Evolutionary conservation across 2,329 filamentous ascomycete genomes (phyloP), one percentile per base, ranked within the genome.

Genomic region (Laburnicola sp.): DNA sequence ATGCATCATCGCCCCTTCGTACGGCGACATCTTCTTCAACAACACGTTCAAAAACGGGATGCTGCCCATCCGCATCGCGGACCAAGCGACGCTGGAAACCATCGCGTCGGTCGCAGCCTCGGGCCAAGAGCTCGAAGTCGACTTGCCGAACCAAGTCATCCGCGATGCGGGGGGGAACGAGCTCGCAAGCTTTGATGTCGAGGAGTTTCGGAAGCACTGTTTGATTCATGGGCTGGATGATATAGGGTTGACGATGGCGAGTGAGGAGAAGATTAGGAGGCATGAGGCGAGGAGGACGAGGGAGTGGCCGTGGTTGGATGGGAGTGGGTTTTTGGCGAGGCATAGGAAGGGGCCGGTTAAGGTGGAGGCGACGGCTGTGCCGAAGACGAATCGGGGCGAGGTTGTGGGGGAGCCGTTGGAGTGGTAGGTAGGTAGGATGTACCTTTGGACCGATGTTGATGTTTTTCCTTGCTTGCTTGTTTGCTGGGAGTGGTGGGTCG

Each of bases 31-130:
- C 74, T 97, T 97, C 85, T 95, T 93, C 84, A 97, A 96, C 84
- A 99, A 99, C 81, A 94, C 89, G n/a, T 97, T 97, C 84, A 97
- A 99, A 83, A 99, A 99, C 79, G 93, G 93, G 78, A 97, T 97
- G 94, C 80, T 97, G 57, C 92, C 93, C 41, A 85, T 97, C 54
- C 76, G 81, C 52, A 88, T 97, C 69, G 77, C 81, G 28, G 85
- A 93, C 72, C 75, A 84, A 59, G 78, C 76, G 1, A 80, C 83
- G 28, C 78, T 97, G 3, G 80, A 88, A 37, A 80, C 80, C 55
- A 86, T 97, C 58, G 86, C 88, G 32, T 83, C 80, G 25, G 89
- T 95, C 74, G 92, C 92, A 30, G 81, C 81, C 32, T 88, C 89
- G 3, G 91, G 91, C 50, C 82, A 82, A 51, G 92, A 97, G 73